Evolutionary conservation across 768 basidiomycete species (phyloP).

Genomic region (Pleurotus giganteus): DNA sequence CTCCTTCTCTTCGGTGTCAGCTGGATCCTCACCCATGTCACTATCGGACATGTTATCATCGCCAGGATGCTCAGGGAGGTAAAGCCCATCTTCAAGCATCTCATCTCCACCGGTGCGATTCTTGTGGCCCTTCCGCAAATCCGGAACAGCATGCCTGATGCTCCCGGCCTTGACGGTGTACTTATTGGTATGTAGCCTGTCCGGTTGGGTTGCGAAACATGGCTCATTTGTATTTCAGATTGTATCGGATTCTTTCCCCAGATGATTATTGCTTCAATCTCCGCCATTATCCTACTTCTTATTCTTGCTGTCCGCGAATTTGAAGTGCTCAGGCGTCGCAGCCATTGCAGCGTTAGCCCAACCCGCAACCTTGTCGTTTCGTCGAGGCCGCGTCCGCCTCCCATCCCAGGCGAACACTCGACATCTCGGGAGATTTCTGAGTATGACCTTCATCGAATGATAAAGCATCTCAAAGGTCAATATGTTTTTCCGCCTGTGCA

Average conservation of each 20-base stretch:
- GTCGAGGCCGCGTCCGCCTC: conserved; percentile 23
- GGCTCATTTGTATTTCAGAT: conserved; percentile 27
- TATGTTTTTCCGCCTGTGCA: conserved; percentile 42
- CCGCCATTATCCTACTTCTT: conserved; percentile 39
- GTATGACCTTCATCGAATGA: conserved; percentile 34
- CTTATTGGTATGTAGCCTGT: conserved; percentile 38
- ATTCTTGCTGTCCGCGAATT: conserved; percentile 42
- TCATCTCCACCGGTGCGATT: conserved; percentile 38
- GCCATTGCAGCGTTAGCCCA: background rate
- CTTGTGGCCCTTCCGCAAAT: conserved; percentile 48
- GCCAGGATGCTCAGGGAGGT: conserved; percentile 32
- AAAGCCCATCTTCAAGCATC: conserved; percentile 32
- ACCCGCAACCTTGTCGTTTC: background rate
- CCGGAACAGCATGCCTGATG: conserved; percentile 56
- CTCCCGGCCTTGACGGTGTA: conserved; percentile 47
- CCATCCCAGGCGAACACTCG: conserved; percentile 26
- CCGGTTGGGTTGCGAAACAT: background rate
- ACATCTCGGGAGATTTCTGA: conserved; percentile 31
- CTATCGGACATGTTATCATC: conserved; percentile 43
- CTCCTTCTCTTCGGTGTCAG: conserved; percentile 44
- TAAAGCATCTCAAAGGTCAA: conserved; percentile 36
- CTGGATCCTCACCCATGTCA: conserved; percentile 57
- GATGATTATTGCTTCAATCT: conserved; percentile 45
- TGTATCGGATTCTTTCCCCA: conserved; percentile 59
- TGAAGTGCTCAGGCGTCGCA: conserved; percentile 18